A percentile compares a stretch with the other conserved stretches of the same genome.
Evolutionary conservation across 768 basidiomycete genomes (phyloP).

Genomic region (Lactarius tabidus): DNA sequence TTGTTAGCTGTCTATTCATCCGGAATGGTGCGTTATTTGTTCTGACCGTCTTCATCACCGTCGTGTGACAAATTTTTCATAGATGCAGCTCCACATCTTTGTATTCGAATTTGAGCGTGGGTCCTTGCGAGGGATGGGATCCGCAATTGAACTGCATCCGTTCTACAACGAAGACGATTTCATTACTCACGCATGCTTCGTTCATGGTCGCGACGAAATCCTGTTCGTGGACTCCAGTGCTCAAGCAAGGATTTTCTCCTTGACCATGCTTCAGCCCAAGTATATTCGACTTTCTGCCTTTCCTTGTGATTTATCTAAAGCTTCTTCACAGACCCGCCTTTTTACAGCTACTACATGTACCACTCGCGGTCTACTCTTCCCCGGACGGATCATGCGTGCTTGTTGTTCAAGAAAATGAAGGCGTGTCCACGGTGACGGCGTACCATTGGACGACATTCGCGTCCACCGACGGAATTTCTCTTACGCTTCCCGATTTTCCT

Average conservation of each 20-base stretch:
- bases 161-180: slow-evolving; percentile 39
- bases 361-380: slow-evolving; percentile 40
- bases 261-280: slow-evolving; percentile 52
- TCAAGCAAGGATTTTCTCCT: slow-evolving; percentile 48
- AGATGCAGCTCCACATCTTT: slow-evolving; percentile 43
- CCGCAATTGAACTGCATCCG: slow-evolving; percentile 36
- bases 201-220: slow-evolving; percentile 51
- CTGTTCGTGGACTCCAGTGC: slow-evolving; percentile 44
- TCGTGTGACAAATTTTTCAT: background rate
- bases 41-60: background rate
- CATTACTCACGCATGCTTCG: slow-evolving; percentile 42
- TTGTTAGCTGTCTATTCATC: slow-evolving; percentile 46
- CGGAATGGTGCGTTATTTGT: slow-evolving; percentile 35
- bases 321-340: slow-evolving; percentile 40
- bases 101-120: slow-evolving; percentile 43
- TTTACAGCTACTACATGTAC: slow-evolving; percentile 36
- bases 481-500: slow-evolving; percentile 33
- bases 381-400: slow-evolving; percentile 57
- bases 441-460: slow-evolving; percentile 60
- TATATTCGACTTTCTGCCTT: slow-evolving; percentile 22
- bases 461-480: slow-evolving; percentile 41
- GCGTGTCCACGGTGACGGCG: slow-evolving; percentile 31
- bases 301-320: background rate
- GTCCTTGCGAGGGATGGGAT: slow-evolving; percentile 41
- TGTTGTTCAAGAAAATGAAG: slow-evolving; percentile 29